Conservation (phyloP, 305 asterid species). For the Fraxinus xanthoxyloides region DNA sequence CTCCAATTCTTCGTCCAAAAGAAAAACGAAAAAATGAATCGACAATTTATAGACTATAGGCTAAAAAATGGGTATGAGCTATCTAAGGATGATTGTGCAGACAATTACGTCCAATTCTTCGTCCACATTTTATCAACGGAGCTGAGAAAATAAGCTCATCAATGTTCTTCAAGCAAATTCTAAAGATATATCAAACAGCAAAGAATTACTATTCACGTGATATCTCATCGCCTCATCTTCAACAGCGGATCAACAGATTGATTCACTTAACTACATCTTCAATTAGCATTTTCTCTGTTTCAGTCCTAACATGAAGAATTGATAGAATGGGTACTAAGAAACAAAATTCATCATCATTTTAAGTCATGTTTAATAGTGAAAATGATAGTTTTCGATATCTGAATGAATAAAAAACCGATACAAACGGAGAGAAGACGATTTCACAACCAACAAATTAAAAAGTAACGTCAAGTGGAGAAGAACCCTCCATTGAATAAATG, state of each 20-base stretch:
- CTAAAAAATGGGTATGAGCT: background rate
- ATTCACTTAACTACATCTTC: background rate
- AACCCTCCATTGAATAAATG: background rate
- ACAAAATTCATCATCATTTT: background rate
- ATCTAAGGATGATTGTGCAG: background rate
- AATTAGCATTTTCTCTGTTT: background rate
- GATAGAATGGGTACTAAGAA: background rate
- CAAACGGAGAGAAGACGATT: background rate
- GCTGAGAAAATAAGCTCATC: background rate
- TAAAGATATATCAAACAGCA: background rate
- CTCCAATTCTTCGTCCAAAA: background rate
- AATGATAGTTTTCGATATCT: background rate
- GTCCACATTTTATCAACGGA: background rate
- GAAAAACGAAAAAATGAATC: background rate
- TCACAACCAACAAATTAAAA: background rate
- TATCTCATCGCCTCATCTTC: background rate
- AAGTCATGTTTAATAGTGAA: background rate
- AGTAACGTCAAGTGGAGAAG: too few species aligned
- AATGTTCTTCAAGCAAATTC: background rate
- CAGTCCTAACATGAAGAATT: background rate
- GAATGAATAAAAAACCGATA: slow-evolving; percentile 16
- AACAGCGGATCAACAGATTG: background rate
- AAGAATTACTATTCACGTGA: background rate
- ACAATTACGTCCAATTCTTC: background rate
- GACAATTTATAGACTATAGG: background rate